A percentile compares a stretch with the other conserved stretches of the same genome.
These are phyloP conservation scores for Camelina neglecta DNA, from an alignment of 345 rosid species.

Conservation along the genomic window DNA sequence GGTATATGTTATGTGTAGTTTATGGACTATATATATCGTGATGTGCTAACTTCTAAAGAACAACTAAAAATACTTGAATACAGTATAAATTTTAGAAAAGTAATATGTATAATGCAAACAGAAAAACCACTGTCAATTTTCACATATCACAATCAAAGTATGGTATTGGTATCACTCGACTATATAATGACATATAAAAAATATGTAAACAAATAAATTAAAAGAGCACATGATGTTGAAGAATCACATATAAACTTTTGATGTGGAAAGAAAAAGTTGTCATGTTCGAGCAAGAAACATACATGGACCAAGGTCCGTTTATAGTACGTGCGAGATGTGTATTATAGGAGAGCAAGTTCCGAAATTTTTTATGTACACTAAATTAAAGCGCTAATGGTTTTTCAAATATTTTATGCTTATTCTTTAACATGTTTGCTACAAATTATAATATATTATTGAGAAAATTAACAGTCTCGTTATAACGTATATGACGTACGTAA, in stretches of 20 bases:
- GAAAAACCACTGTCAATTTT: neutral
- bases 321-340: slow-evolving; percentile 21
- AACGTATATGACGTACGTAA: neutral
- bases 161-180: neutral
- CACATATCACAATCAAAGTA: slow-evolving; percentile 14
- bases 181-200: slow-evolving; percentile 5
- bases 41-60: slow-evolving; percentile 1
- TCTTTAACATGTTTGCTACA: neutral
- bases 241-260: slow-evolving; percentile 25
- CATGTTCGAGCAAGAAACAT: slow-evolving; percentile 30
- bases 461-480: neutral
- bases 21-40: neutral
- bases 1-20: slow-evolving; percentile 5
- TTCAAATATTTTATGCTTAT: neutral
- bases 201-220: neutral
- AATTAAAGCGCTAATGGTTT: neutral
- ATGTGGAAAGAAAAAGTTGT: slow-evolving; percentile 27
- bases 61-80: neutral
- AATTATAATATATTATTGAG: neutral
- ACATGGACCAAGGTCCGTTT: slow-evolving; percentile 35
- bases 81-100: neutral
- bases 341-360: slow-evolving; percentile 6
- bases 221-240: slow-evolving; percentile 20
- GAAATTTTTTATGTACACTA: neutral
- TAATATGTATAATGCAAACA: slow-evolving; percentile 7